Evolutionary conservation across 345 rosid species (phyloP).

Genomic region (Pistacia vera): DNA sequence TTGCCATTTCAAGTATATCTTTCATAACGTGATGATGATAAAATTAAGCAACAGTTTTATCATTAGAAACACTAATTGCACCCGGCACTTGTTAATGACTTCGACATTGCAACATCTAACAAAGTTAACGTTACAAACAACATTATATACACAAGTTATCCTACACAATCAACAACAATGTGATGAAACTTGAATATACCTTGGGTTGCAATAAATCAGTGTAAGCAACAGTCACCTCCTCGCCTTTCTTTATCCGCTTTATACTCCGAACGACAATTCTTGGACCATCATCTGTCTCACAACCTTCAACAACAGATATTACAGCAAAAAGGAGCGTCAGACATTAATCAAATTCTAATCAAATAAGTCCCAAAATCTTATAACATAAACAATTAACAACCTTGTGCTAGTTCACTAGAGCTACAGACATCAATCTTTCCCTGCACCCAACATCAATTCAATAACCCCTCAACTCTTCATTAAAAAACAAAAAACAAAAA

Average conservation of each 20-base stretch:
- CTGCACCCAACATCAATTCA: conserved; percentile 31
- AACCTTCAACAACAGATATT: conserved; percentile 26
- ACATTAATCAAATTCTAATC: not conserved
- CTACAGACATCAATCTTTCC: conserved; percentile 24
- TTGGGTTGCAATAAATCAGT: conserved; percentile 77
- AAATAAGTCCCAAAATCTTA: not conserved
- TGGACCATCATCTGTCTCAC: conserved; percentile 49
- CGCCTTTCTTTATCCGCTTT: conserved; percentile 53
- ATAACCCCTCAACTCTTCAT: conserved; percentile 9
- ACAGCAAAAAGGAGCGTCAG: not conserved
- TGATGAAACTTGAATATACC: conserved; percentile 31
- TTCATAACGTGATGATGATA: no score
- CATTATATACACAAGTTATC: not conserved
- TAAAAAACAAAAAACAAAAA: no score
- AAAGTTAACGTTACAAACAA: not conserved
- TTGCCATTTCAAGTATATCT: not conserved
- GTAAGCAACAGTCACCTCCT: conserved; percentile 69
- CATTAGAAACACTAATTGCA: not conserved
- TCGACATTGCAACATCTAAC: no score
- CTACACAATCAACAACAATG: not conserved
- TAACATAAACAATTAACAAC: conserved; percentile 19
- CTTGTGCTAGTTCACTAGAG: conserved; percentile 26
- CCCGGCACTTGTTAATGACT: not conserved
- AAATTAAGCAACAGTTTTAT: no score
- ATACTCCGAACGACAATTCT: conserved; percentile 63